Base-by-base conservation (phyloP, 176 grass and related monocot genomes). In the Sorghum bicolor region DNA sequence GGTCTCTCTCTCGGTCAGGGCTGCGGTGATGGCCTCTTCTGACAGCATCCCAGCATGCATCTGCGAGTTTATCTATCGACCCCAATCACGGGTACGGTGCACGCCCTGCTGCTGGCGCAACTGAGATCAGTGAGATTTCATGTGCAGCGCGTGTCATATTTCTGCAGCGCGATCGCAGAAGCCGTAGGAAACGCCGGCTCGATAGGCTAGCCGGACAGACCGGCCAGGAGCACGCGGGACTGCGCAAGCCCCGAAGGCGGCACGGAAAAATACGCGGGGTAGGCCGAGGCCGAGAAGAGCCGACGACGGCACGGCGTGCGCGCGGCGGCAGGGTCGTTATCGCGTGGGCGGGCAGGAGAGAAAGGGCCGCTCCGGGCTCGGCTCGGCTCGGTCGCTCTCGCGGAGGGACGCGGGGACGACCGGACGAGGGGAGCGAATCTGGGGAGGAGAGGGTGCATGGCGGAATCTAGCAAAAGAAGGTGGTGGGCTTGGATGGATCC, bases 401-500 rank as follows among this genome's bases (percentile, higher is more conserved):
- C 57, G 55, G 7, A 9, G 22, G 74, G 74, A 79, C 80, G 58
- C 9, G 81, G 63, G 73, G 52, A 8, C 9, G 37, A 16, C 34
- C 50, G 66, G 25, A 68, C 9, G 37, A 16, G 41, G 60, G 66
- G 25, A 68, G 84, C 80, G 92, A 91, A 94, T 94, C 90, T 94
- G 57, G 84, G 19, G 77, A 55, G 63, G 72, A 40, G 71, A 85
- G 77, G 67, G 55, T 53, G n/a, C n/a, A n/a, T n/a, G 19, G 66
- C 64, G 85, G 91, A 92, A 97, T 97, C 91, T 93, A 88, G 72
- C 85, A 90, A 86, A 90, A 53, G 67, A 73, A 87, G 87, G 91
- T 93, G 87, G 89, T 91, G 91, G 91, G 41, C 60, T 79, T 71
- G 89, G 72, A 83, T 68, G 39, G 77, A n/a, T 14, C 77, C 40